Evolutionary conservation across 2,329 filamentous ascomycete genomes (phyloP), one percentile per base, ranked within the genome.

Genomic region (Didymella pinodella): DNA sequence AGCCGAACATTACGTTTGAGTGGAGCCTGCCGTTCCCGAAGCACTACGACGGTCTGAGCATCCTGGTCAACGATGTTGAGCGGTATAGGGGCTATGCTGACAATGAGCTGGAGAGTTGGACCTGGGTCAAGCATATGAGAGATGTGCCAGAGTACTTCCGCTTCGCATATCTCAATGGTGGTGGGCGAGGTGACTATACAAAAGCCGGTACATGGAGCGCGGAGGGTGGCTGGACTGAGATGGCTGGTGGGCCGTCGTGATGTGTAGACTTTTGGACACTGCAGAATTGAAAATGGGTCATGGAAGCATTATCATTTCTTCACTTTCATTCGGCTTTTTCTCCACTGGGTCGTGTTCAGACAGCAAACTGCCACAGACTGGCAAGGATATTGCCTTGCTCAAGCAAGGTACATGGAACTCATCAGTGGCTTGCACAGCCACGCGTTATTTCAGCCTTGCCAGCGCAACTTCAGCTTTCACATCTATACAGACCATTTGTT

Each of bases 21-120:
- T 91, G 76, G 77, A 79, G 64, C 56, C 69, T 71, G 31, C 76
- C 77, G 11, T 81, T 82, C 14, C 77, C 81, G 8, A 79, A 83
- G 22, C 58, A 70, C 8, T 92, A 88, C 65, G 90, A 94, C 67
- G 92, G 91, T 12, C 84, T 96, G 59, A 92, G 89, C 71, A 84
- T 95, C 16, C 80, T 96, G 0, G 90, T 96, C 64, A 95, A 96
- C 70, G 92, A 96, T 66, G 92, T 96, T 0, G 92, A 96, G 77
- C 82, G 91, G 20, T 93, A 89, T 74, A 43, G 63, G 4, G 65
- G 68, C 48, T 55, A 63, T 75, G 71, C 80, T 20, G 89, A 90
- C 61, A 54, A 61, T 6, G 62, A 63, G 44, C 43, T 57, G 38
- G 66, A 73, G 2, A 73, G 69, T 11, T 90, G 90, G 64, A 83